Evolutionary conservation across 352 stramenopile species (phyloP).

Genomic region (Paralagenidium karlingii): DNA sequence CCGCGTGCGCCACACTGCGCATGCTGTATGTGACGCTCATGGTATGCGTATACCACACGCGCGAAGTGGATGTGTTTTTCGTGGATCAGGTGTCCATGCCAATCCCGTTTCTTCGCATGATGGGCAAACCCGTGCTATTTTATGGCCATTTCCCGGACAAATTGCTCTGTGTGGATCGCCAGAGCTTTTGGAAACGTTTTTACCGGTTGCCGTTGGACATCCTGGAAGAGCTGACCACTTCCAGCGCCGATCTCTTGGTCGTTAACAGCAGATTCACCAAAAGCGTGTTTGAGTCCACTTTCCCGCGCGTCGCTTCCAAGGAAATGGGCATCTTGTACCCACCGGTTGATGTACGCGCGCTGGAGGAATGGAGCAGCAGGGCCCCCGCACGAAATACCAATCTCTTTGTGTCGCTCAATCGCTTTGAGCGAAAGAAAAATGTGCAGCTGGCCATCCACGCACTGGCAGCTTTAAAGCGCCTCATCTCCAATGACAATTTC

Average conservation of each 20-base stretch:
- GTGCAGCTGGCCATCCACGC: slow-evolving; percentile 83
- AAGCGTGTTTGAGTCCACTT: slow-evolving; percentile 82
- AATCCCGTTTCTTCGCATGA: slow-evolving; percentile 55
- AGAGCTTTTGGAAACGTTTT: slow-evolving; percentile 55
- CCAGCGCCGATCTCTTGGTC: slow-evolving; percentile 89
- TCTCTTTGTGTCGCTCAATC: slow-evolving; percentile 94
- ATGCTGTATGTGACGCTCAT: slow-evolving; percentile 88
- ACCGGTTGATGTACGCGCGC: slow-evolving; percentile 79
- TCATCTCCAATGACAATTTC: slow-evolving; percentile 22
- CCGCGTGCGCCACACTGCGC: slow-evolving; percentile 88
- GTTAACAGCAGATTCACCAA: slow-evolving; percentile 97
- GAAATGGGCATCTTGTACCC: slow-evolving; percentile 90
- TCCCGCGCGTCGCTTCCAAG: slow-evolving; percentile 44
- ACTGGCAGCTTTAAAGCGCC: slow-evolving; percentile 38
- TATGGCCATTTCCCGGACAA: slow-evolving; percentile 99
- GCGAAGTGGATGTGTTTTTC: slow-evolving; percentile 62
- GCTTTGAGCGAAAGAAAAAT: slow-evolving; percentile 99
- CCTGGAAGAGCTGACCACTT: slow-evolving; percentile 90
- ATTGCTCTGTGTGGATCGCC: slow-evolving; percentile 68
- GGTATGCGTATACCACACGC: slow-evolving; percentile 15
- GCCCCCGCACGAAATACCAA: slow-evolving; percentile 15
- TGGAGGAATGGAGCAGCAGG: slow-evolving; percentile 19
- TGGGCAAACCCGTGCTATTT: slow-evolving; percentile 88
- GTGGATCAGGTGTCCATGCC: slow-evolving; percentile 76
- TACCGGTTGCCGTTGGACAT: slow-evolving; percentile 90